These are phyloP conservation scores for Saccharomycopsis phalli DNA, from an alignment of 1,139 yeast genomes.

Conservation along the genomic window DNA sequence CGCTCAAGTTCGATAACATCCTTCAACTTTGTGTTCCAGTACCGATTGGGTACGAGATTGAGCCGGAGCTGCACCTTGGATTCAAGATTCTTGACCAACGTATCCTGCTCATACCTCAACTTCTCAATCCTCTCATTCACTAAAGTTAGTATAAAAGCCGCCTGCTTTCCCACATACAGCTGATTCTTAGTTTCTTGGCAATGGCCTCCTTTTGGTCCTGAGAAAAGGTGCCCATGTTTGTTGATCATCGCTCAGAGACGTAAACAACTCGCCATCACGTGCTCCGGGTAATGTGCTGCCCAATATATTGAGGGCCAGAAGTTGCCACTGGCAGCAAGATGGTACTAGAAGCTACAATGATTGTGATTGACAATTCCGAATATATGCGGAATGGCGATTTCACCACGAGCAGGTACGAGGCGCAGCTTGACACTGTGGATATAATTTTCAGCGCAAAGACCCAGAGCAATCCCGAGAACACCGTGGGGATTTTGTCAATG, in stretches of 20 bases:
- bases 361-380: constrained; percentile 92
- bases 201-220: constrained; percentile 26
- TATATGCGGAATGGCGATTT: constrained; percentile 94
- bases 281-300: not conserved
- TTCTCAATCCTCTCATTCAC: constrained; percentile 26
- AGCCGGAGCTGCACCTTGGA: constrained; percentile 31
- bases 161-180: constrained; percentile 21
- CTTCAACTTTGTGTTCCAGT: constrained; percentile 34
- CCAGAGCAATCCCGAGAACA: constrained; percentile 85
- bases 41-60: constrained; percentile 33
- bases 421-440: constrained; percentile 90
- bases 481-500: constrained; percentile 83
- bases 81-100: constrained; percentile 28
- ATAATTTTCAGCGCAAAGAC: constrained; percentile 79
- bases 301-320: not conserved
- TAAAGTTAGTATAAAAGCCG: not conserved
- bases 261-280: not conserved
- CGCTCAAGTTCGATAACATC: constrained; percentile 22
- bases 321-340: constrained; percentile 30
- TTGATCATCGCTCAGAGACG: not conserved
- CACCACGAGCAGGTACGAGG: constrained; percentile 80
- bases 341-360: constrained; percentile 96
- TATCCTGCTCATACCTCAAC: constrained; percentile 27
- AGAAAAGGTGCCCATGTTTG: constrained; percentile 21
- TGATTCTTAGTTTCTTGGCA: constrained; percentile 24